Base-by-base conservation (phyloP, 768 basidiomycete species). In the Coprinopsis sp. region DNA sequence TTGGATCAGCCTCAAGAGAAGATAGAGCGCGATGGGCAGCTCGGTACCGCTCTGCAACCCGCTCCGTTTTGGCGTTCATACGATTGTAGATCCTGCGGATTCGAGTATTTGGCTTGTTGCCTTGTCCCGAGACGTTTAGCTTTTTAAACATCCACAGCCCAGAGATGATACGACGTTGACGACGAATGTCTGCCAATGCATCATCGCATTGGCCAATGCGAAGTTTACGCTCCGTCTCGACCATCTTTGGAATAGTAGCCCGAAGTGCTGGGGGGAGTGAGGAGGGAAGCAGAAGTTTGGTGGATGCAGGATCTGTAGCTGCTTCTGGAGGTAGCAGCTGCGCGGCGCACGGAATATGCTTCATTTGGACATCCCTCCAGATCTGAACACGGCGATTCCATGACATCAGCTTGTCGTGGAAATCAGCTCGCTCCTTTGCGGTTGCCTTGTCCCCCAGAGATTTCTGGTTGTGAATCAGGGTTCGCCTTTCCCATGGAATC, bases 81-180 rank as follows among this genome's bases (percentile, higher is more conserved):
- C 46, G 49, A 7, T 44, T 56, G 27, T 61, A 50, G 4, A 54
- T 8, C 2, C 44, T 49, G 1, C 47, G 23, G 12, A 56, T 44
- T 0, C 52, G 34, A 0, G 62, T 64, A 37, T 59, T 60, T 10
- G 54, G 46, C 12, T 42, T 25, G 27, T 61, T 56, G 3, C 62
- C 58, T 0, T 47, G 44, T 6, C 58, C 54, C 6, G 29, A 41
- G 13, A 58, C 33, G 36, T 64, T 53, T 7, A 54, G 14, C 27
- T 54, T 52, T 44, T 60, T 61, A 54, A 59, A 61, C 22, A 46
- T 38, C 45, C 47, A 49, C 5, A 61, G 49, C 0, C 58, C 50
- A 0, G 37, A 37, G 0, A 51, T 51, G 18, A 56, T 51, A 0
- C 49, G 55, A 0, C 45, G 49, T 5, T 46, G 51, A 12, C 46